These are phyloP conservation scores for Lasiodiplodia hormozganensis DNA, from an alignment of 2,329 filamentous ascomycete genomes.

Conservation along the genomic window DNA sequence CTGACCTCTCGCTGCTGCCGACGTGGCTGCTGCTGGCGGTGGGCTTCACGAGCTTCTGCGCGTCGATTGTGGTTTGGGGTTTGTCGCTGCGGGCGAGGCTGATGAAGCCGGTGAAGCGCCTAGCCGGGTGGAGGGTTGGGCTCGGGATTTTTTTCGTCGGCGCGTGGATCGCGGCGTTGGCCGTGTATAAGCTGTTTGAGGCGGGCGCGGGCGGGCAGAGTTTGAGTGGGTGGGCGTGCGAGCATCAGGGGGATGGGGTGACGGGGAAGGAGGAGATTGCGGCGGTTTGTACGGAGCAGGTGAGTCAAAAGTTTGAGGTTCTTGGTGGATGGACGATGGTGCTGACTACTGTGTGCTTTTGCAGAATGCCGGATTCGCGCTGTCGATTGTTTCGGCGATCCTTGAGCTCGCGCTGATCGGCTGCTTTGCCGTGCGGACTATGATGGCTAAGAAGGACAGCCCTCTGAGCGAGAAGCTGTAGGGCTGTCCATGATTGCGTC, in stretches of 20 bases:
- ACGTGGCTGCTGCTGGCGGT: constrained; percentile 26
- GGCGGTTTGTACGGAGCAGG: constrained; percentile 31
- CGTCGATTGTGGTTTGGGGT: constrained; percentile 8
- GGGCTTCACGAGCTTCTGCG: constrained; percentile 16
- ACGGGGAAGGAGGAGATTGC: not conserved
- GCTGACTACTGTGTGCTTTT: not conserved
- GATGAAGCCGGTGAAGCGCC: constrained; percentile 32
- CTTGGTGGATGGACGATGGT: not conserved
- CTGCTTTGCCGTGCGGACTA: not conserved
- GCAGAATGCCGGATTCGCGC: constrained; percentile 16
- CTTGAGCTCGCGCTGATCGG: constrained; percentile 20
- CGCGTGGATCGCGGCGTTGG: constrained; percentile 34
- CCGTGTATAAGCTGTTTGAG: constrained; percentile 35
- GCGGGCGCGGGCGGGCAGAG: not conserved
- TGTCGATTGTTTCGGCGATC: not conserved
- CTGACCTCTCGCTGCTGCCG: constrained; percentile 7
- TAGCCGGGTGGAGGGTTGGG: constrained; percentile 28
- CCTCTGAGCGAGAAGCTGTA: constrained; percentile 18
- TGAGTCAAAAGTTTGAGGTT: too few species aligned
- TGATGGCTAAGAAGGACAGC: not conserved
- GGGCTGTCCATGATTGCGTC: not conserved
- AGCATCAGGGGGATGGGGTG: not conserved
- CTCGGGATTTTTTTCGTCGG: constrained; percentile 33
- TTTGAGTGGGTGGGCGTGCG: constrained; percentile 14
- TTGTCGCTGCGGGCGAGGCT: constrained; percentile 30